Conservation (phyloP, 495 filamentous ascomycete genomes). For the Penicillium cinerascens region DNA sequence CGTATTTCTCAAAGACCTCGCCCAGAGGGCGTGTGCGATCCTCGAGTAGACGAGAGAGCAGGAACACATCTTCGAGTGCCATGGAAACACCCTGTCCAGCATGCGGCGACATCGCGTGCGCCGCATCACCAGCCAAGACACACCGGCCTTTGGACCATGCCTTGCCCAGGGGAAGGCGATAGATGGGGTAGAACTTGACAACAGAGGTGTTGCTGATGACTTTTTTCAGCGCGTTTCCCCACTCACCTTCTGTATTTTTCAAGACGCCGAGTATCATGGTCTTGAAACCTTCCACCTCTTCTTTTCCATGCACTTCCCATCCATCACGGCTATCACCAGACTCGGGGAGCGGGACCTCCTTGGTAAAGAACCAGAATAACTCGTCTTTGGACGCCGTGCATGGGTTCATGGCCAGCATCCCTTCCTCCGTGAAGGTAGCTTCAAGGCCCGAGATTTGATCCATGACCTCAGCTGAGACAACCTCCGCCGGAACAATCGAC, state of each 20-base stretch:
- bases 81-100: constrained; percentile 44
- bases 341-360: constrained; percentile 24
- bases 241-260: constrained; percentile 34
- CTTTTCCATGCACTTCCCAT: constrained; percentile 40
- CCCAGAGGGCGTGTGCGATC: constrained; percentile 11
- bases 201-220: constrained; percentile 35
- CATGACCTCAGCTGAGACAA: constrained; percentile 5
- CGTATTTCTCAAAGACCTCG: constrained; percentile 22
- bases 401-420: constrained; percentile 46
- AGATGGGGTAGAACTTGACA: constrained; percentile 50
- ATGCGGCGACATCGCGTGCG: constrained; percentile 46
- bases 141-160: constrained; percentile 37
- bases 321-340: constrained; percentile 30
- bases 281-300: constrained; percentile 35
- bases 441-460: constrained; percentile 28
- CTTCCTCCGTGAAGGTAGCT: constrained; percentile 42
- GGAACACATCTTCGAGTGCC: constrained; percentile 44
- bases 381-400: constrained; percentile 25
- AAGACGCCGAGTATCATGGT: constrained; percentile 31
- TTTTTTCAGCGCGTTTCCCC: constrained; percentile 39
- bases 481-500: constrained; percentile 35
- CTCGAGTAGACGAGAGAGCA: constrained; percentile 35
- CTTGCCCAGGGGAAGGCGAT: constrained; percentile 42
- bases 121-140: constrained; percentile 39
- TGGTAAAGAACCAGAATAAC: constrained; percentile 29